Evolutionary conservation across 768 basidiomycete species (phyloP).

Genomic region (Tephrocybe rancida): DNA sequence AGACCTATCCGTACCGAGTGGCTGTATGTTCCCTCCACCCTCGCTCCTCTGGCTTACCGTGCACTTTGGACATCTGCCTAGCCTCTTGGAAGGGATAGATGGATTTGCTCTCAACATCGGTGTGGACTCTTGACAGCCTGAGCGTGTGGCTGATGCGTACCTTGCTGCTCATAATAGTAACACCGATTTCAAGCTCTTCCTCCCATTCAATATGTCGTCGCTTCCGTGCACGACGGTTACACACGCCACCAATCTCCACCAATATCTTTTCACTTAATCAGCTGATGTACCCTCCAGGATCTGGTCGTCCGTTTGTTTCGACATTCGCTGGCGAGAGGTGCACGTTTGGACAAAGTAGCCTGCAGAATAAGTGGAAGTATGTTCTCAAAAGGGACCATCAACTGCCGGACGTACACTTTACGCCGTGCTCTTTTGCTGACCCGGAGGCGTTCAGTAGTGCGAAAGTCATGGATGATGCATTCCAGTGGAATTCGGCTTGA

Average conservation of each 20-base stretch:
- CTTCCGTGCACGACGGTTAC: constrained; percentile 40
- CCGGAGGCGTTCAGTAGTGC: constrained; percentile 41
- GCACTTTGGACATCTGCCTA: constrained; percentile 43
- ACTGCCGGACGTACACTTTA: constrained; percentile 45
- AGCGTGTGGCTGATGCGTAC: constrained; percentile 50
- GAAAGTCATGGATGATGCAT: constrained; percentile 58
- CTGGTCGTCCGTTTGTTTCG: constrained; percentile 38
- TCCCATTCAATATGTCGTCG: constrained; percentile 49
- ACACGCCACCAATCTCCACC: constrained; percentile 35
- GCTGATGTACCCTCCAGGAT: constrained; percentile 25
- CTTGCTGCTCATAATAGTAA: constrained; percentile 35
- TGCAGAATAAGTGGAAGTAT: constrained; percentile 46
- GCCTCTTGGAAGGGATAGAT: constrained; percentile 57
- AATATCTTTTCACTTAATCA: constrained; percentile 46
- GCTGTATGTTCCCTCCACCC: constrained; percentile 45
- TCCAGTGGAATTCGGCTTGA: constrained; percentile 67
- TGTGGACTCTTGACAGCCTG: constrained; percentile 51
- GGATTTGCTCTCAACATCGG: constrained; percentile 67
- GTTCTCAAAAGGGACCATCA: constrained; percentile 26
- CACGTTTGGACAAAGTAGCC: constrained; percentile 44
- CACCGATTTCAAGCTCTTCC: constrained; percentile 46
- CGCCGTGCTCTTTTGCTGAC: constrained; percentile 64
- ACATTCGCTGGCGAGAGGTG: constrained; percentile 60
- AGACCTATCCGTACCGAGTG: constrained; percentile 63
- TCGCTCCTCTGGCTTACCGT: neutral